Conservation (phyloP, 2,329 filamentous ascomycete genomes). For the Rhinocladiella mackenziei region DNA sequence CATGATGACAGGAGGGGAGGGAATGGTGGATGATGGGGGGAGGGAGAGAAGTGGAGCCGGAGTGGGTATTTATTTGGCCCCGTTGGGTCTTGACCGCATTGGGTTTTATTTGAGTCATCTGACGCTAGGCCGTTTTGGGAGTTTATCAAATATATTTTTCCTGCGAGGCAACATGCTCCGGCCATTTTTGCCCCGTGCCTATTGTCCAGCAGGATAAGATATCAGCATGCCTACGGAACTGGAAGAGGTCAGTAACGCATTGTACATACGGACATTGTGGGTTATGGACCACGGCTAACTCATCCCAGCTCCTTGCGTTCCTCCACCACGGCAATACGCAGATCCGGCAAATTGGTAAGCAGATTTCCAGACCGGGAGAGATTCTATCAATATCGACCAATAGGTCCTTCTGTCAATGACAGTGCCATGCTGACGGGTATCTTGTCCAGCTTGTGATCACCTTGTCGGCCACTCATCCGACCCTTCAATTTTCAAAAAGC, state of each 20-base stretch:
- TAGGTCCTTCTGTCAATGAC: no score
- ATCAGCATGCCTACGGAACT: constrained; percentile 67
- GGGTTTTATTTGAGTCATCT: constrained; percentile 3
- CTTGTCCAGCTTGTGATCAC: constrained; percentile 68
- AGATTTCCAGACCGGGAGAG: constrained; percentile 10
- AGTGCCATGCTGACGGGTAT: background rate
- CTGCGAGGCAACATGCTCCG: background rate
- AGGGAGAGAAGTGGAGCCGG: background rate
- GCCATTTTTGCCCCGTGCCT: background rate
- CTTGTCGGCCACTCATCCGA: constrained; percentile 77
- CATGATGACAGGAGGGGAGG: background rate
- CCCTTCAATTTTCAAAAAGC: constrained; percentile 76
- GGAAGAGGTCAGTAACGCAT: constrained; percentile 60
- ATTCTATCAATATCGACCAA: no score
- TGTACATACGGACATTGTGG: background rate
- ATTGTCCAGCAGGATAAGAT: background rate
- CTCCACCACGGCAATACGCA: constrained; percentile 88
- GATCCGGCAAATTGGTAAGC: constrained; percentile 71
- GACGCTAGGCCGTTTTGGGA: constrained; percentile 13
- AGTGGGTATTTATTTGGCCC: background rate
- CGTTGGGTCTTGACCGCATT: no score
- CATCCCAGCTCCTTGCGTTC: constrained; percentile 76
- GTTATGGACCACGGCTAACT: background rate
- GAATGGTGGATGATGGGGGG: background rate
- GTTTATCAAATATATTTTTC: no score